Evolutionary conservation across 2,329 filamentous ascomycete species (phyloP).

Genomic region (Pestalotiopsis sp.): DNA sequence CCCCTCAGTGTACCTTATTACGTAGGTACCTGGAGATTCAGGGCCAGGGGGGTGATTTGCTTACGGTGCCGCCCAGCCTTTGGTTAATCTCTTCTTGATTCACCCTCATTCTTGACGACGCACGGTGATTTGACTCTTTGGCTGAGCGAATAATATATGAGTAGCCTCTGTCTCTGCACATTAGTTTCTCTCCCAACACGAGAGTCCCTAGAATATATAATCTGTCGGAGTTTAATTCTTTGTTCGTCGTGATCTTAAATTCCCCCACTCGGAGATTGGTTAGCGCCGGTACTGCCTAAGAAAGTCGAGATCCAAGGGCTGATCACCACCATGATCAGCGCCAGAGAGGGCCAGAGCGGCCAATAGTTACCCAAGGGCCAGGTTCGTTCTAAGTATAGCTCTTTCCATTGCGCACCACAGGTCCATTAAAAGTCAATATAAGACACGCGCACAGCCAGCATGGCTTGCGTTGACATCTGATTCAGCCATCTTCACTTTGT

Average conservation of each 20-base stretch:
- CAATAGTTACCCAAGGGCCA: background rate
- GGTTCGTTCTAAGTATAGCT: background rate
- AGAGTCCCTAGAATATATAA: background rate
- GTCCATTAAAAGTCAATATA: background rate
- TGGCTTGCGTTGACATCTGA: background rate
- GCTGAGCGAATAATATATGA: background rate
- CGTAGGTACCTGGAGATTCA: too few relatives aligned
- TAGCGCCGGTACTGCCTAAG: background rate
- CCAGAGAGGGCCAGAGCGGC: background rate
- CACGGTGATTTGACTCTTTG: too few relatives aligned
- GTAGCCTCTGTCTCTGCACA: background rate
- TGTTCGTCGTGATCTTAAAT: background rate
- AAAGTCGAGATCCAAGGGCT: background rate
- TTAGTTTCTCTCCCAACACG: background rate
- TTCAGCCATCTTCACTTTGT: too few relatives aligned
- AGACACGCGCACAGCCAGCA: background rate
- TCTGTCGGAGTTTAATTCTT: background rate
- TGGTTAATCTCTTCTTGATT: too few relatives aligned
- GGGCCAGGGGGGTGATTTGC: too few relatives aligned
- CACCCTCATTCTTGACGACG: too few relatives aligned
- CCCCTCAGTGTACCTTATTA: too few relatives aligned
- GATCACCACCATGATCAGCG: background rate
- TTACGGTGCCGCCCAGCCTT: too few relatives aligned
- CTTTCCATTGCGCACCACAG: background rate
- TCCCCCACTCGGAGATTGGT: background rate